Evolutionary conservation across 108 stramenopile genomes (phyloP).

Genomic region (Asterionellopsis glacialis): DNA sequence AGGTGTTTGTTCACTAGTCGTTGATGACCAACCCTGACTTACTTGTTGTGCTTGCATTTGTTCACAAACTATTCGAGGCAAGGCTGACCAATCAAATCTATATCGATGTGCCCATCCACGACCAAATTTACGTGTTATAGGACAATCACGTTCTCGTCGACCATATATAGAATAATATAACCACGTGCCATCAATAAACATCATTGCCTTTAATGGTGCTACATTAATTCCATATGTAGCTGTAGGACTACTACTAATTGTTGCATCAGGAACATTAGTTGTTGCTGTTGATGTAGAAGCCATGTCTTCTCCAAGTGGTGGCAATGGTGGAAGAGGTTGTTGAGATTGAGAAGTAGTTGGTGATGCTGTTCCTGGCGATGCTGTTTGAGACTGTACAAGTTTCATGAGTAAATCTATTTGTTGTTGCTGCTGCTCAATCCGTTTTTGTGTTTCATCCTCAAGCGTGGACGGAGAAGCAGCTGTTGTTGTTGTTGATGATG

Average conservation of each 20-base stretch:
- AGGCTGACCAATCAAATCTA: constrained; percentile 58
- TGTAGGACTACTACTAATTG: constrained; percentile 14
- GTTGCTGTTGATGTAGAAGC: not conserved
- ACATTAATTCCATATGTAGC: constrained; percentile 15
- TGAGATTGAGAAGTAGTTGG: not conserved
- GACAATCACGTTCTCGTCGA: constrained; percentile 32
- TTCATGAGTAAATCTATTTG: constrained; percentile 49
- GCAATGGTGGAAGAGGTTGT: not conserved
- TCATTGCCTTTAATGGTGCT: constrained; percentile 76
- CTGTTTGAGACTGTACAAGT: constrained; percentile 20
- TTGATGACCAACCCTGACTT: constrained; percentile 26
- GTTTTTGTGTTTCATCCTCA: constrained; percentile 26
- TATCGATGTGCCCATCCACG: constrained; percentile 60
- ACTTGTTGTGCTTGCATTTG: constrained; percentile 49
- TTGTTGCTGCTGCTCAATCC: constrained; percentile 50
- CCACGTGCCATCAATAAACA: constrained; percentile 92
- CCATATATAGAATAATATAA: constrained; percentile 74
- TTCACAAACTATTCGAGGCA: constrained; percentile 58
- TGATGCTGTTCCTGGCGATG: constrained; percentile 10
- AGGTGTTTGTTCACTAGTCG: constrained; percentile 13
- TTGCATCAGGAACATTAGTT: constrained; percentile 6
- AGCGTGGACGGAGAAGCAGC: not conserved
- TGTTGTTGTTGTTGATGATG: not conserved
- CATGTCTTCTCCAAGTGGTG: not conserved
- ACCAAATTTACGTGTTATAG: constrained; percentile 61